Evolutionary conservation across 2,329 filamentous ascomycete species (phyloP).

Genomic region (Sarocladiaceae sp.): DNA sequence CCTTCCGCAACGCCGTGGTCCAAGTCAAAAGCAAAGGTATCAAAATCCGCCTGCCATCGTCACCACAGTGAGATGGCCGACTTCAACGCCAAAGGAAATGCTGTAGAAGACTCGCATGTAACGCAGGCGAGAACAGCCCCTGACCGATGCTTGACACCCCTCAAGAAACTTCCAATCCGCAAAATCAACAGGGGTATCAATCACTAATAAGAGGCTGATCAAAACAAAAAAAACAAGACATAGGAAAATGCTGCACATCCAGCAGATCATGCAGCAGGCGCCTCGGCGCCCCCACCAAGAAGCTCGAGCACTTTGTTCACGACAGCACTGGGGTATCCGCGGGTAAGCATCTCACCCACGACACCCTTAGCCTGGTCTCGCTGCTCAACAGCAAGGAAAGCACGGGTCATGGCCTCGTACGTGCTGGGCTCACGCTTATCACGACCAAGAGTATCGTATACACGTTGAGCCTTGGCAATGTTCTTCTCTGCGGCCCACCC

Average conservation of each 20-base stretch:
- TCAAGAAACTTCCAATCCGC: conserved; percentile 9
- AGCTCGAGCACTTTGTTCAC: conserved; percentile 91
- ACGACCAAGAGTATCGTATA: conserved; percentile 73
- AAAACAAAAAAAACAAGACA: conserved; percentile 15
- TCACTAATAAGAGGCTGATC: conserved; percentile 15
- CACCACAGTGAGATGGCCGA: neutral
- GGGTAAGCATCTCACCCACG: conserved; percentile 82
- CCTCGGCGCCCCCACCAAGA: conserved; percentile 54
- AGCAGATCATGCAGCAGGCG: conserved; percentile 18
- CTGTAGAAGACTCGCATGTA: neutral
- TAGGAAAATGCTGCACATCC: conserved; percentile 9
- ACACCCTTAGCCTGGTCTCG: conserved; percentile 68
- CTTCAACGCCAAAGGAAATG: conserved; percentile 1
- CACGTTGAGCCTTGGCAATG: conserved; percentile 67
- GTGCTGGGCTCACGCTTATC: conserved; percentile 90
- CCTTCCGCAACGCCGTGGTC: conserved; percentile 3
- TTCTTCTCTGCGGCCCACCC: conserved; percentile 86
- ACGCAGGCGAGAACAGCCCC: conserved; percentile 3
- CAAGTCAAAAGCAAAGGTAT: neutral
- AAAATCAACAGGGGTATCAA: conserved; percentile 24
- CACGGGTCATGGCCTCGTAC: conserved; percentile 96
- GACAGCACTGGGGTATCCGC: conserved; percentile 87
- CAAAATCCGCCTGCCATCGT: neutral
- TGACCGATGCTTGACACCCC: conserved; percentile 8
- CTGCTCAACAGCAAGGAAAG: conserved; percentile 79